These are phyloP conservation scores for Boletus vinaceobasis DNA, from an alignment of 768 basidiomycete species.

Conservation along the genomic window DNA sequence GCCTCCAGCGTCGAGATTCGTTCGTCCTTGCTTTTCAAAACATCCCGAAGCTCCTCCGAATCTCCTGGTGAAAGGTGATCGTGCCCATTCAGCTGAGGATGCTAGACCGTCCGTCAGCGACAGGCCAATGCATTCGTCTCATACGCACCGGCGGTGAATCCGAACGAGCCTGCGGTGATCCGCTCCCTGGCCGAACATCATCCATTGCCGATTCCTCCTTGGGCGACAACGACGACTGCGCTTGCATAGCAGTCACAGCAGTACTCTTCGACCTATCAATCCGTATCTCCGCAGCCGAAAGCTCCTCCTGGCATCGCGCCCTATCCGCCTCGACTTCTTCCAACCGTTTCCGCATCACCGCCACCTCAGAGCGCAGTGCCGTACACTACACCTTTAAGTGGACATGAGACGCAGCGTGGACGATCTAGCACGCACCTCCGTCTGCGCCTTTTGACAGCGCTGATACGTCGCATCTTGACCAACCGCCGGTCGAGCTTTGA, in stretches of 20 bases:
- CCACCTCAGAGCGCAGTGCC: slow-evolving; percentile 57
- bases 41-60: slow-evolving; percentile 35
- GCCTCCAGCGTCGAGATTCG: slow-evolving; percentile 48
- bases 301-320: slow-evolving; percentile 47
- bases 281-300: slow-evolving; percentile 57
- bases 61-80: slow-evolving; percentile 40
- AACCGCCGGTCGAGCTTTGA: slow-evolving; percentile 34
- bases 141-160: slow-evolving; percentile 74
- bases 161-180: slow-evolving; percentile 45
- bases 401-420: not conserved
- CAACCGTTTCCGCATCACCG: slow-evolving; percentile 46
- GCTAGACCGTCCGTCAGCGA: slow-evolving; percentile 44
- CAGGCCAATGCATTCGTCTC: slow-evolving; percentile 27
- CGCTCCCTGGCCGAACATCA: slow-evolving; percentile 35
- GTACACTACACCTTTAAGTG: slow-evolving; percentile 43
- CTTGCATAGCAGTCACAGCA: slow-evolving; percentile 48
- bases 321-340: slow-evolving; percentile 48
- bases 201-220: slow-evolving; percentile 31
- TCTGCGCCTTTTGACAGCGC: slow-evolving; percentile 51
- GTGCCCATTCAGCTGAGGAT: slow-evolving; percentile 37
- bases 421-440: slow-evolving; percentile 47
- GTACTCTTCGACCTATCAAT: slow-evolving; percentile 58
- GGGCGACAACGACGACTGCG: slow-evolving; percentile 33
- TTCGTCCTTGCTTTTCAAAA: slow-evolving; percentile 31
- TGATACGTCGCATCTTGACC: slow-evolving; percentile 40